These are phyloP conservation scores for Eleusine indica DNA, from an alignment of 176 grass and related monocot species.

Conservation along the genomic window DNA sequence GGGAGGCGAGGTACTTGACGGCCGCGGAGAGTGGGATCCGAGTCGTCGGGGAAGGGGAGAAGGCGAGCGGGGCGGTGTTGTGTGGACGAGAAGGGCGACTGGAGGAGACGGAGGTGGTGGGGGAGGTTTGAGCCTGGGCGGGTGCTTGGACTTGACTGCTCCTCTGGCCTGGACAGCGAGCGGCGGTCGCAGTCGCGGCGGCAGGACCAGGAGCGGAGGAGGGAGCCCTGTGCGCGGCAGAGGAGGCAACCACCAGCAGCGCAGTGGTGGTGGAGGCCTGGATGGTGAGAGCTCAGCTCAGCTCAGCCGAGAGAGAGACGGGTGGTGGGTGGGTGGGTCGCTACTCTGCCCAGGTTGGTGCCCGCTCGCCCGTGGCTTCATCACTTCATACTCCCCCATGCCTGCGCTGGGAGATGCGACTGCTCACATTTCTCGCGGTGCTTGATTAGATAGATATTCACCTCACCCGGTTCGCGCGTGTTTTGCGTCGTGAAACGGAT, in stretches of 20 bases:
- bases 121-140: slow-evolving; percentile 24
- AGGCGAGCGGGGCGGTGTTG: not conserved
- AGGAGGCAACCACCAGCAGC: not conserved
- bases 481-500: not conserved
- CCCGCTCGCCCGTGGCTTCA: not conserved
- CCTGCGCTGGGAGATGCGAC: too few relatives aligned
- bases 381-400: not conserved
- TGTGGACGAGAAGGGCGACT: slow-evolving; percentile 3
- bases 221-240: not conserved
- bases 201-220: not conserved
- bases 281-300: not conserved
- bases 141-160: slow-evolving; percentile 24
- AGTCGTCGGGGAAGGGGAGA: not conserved
- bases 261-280: not conserved
- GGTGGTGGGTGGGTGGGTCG: not conserved
- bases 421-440: not conserved
- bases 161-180: slow-evolving; percentile 43
- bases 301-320: slow-evolving; percentile 32
- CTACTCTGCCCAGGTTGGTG: not conserved
- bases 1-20: not conserved
- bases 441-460: too few relatives aligned
- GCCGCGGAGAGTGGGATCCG: slow-evolving; percentile 2
- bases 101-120: not conserved
- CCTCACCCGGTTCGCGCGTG: not conserved
- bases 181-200: slow-evolving; percentile 54